These are phyloP conservation scores for Aspergillus leporis DNA, from an alignment of 495 filamentous ascomycete genomes.

Conservation along the genomic window DNA sequence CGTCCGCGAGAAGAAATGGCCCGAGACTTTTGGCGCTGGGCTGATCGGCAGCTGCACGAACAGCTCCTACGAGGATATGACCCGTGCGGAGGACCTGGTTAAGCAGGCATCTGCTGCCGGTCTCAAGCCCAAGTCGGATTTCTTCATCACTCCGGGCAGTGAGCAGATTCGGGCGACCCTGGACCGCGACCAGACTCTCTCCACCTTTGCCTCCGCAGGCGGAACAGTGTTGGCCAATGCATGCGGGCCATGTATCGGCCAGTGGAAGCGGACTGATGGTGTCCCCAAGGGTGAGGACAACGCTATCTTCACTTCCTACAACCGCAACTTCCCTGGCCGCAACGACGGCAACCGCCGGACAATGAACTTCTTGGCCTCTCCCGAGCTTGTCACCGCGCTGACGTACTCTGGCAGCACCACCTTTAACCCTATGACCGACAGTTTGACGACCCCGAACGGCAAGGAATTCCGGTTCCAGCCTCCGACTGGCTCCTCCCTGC, in stretches of 20 bases:
- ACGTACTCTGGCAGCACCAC: conserved; percentile 87
- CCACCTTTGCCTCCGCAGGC: conserved; percentile 84
- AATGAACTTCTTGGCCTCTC: conserved; percentile 98
- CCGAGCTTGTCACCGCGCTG: conserved; percentile 95
- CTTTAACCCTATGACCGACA: conserved; percentile 94
- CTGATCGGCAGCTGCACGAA: conserved; percentile 98
- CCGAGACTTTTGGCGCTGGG: conserved; percentile 83
- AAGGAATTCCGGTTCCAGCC: conserved; percentile 82
- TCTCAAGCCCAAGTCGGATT: conserved; percentile 81
- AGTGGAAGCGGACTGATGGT: conserved; percentile 91
- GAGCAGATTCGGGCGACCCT: conserved; percentile 96
- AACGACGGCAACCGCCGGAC: conserved; percentile 95
- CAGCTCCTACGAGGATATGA: conserved; percentile 98
- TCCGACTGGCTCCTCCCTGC: conserved; percentile 76
- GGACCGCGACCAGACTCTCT: conserved; percentile 78
- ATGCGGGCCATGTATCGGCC: conserved; percentile 92
- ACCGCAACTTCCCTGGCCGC: conserved; percentile 95
- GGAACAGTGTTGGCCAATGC: conserved; percentile 92
- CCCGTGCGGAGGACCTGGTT: conserved; percentile 84
- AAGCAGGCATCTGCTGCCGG: conserved; percentile 86
- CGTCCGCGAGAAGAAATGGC: conserved; percentile 84
- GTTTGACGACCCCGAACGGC: conserved; percentile 77
- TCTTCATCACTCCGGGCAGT: conserved; percentile 94
- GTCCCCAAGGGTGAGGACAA: conserved; percentile 82
- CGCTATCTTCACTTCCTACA: conserved; percentile 95